These are phyloP conservation scores for Smallanthus sonchifolius DNA, from an alignment of 129 eudicot species.

Conservation along the genomic window DNA sequence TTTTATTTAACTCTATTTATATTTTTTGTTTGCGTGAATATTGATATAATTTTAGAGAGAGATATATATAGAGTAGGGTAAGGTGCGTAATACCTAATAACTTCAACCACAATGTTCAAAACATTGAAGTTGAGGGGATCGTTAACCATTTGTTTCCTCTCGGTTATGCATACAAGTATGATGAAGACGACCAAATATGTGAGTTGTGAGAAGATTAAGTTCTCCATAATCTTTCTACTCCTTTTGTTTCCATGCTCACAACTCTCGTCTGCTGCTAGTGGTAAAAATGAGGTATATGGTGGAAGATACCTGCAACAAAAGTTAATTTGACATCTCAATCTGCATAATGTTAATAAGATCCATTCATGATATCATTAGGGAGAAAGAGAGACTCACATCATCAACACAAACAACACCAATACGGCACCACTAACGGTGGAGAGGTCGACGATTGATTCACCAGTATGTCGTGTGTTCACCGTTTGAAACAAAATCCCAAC, in stretches of 20 bases:
- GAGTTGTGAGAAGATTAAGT: slow-evolving; percentile 47
- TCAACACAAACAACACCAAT: slow-evolving; percentile 42
- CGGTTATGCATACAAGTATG: slow-evolving; percentile 53
- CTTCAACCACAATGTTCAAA: slow-evolving; percentile 57
- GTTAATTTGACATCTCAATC: background rate
- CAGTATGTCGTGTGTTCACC: slow-evolving; percentile 52
- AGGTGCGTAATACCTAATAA: slow-evolving; percentile 46
- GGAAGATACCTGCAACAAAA: slow-evolving; percentile 63
- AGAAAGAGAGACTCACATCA: slow-evolving; percentile 45
- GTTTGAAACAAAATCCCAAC: slow-evolving; percentile 44
- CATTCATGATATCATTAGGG: background rate
- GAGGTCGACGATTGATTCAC: slow-evolving; percentile 55
- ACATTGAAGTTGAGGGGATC: slow-evolving; percentile 81
- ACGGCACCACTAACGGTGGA: slow-evolving; percentile 48
- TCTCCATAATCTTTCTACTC: slow-evolving; percentile 16
- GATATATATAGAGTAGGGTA: background rate
- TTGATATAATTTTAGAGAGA: no score
- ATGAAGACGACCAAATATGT: slow-evolving; percentile 46
- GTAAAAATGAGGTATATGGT: slow-evolving; percentile 61
- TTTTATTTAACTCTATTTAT: no score
- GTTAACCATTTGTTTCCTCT: slow-evolving; percentile 41
- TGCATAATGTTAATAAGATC: background rate
- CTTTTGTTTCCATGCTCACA: slow-evolving; percentile 4
- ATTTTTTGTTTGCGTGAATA: no score
- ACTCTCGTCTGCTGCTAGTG: slow-evolving; percentile 4